Percentiles rank a stretch among this genome's conserved stretches.
phyloP scores from a whole-genome alignment of 768 basidiomycete genomes.

The Scleroderma bovista region DNA sequence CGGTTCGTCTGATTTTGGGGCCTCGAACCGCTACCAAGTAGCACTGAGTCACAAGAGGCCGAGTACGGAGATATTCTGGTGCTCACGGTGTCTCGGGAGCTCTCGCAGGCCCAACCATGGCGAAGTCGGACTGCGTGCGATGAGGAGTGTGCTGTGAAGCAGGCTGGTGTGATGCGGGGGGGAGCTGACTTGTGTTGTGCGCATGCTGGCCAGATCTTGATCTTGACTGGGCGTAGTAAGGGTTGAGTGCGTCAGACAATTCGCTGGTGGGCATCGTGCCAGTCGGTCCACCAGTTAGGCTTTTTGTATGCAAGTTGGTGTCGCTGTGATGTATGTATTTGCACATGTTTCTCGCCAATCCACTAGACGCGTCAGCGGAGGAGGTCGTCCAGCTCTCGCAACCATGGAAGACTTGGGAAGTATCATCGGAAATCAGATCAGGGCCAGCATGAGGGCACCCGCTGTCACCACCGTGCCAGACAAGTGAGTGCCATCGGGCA shows the following conservation, averaged over 20 bases:
- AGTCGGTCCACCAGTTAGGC: neutral
- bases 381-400: neutral
- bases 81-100: slow-evolving; percentile 30
- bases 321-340: no score
- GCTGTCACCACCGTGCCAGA: slow-evolving; percentile 61
- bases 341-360: slow-evolving; percentile 20
- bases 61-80: neutral
- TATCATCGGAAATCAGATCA: slow-evolving; percentile 47
- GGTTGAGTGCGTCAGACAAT: slow-evolving; percentile 76
- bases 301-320: no score
- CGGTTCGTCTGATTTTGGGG: slow-evolving; percentile 29
- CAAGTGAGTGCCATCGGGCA: slow-evolving; percentile 46
- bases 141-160: slow-evolving; percentile 44
- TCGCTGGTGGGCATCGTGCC: slow-evolving; percentile 60
- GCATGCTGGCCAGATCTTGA: slow-evolving; percentile 17
- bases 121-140: slow-evolving; percentile 60
- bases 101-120: slow-evolving; percentile 42
- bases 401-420: slow-evolving; percentile 43
- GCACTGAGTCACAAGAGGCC: slow-evolving; percentile 1
- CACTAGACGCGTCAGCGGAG: slow-evolving; percentile 38
- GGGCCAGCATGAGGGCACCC: slow-evolving; percentile 34
- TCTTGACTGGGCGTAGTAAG: slow-evolving; percentile 46
- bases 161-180: slow-evolving; percentile 22
- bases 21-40: slow-evolving; percentile 7
- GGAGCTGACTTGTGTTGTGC: slow-evolving; percentile 12